Base-by-base conservation (phyloP, 176 grass and related monocot genomes). In the Musa acuminata region DNA sequence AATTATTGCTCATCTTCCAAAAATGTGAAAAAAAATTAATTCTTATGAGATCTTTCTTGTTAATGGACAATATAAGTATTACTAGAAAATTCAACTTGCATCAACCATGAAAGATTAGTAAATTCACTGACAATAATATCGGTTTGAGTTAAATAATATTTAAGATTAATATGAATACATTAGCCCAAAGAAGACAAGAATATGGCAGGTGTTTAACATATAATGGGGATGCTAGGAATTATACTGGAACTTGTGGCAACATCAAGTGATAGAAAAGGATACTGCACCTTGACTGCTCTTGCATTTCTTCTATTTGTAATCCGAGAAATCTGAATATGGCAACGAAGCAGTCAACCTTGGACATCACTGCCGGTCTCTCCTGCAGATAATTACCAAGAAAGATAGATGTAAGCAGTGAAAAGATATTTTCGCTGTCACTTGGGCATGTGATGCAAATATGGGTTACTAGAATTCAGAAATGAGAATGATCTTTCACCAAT, bases 361-460 rank as follows among this genome's bases (percentile, higher is more conserved):
- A 79, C 19, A 16, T 69, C 64, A 24, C 9, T 49, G 65, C 19
- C 23, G 68, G 27, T 11, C 54, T 79, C 77, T 67, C 77, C 77
- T 79, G 77, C 77, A 79, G 27, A 79, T 59, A 48, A 49, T 69
- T 69, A 48, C 24, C 10, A 49, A 70, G 11, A 57, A n/a, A 17
- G 11, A 53, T 43, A 6, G 35, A 43, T 43, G 14, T 13, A 53
- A 21, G 22, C 1, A 54, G 48, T 14, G 10, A 24, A 12, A 77
- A 25, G 21, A 52, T 23, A 51, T 66, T 29, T 65, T 22, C 4
- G 11, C 20, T 26, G 10, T 25, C 63, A 65, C 20, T 26, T 65
- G 9, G 8, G 17, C 60, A 21, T 9, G 2, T 14, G 8, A 69
- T 49, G 35, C 21, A 69, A 5, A 49, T 22, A 69, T 69, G 66